A percentile compares a stretch with the other conserved stretches of the same genome.
phyloP scores from a whole-genome alignment of 1,284 basidiomycete genomes.

The Phenoliferia sp. region DNA sequence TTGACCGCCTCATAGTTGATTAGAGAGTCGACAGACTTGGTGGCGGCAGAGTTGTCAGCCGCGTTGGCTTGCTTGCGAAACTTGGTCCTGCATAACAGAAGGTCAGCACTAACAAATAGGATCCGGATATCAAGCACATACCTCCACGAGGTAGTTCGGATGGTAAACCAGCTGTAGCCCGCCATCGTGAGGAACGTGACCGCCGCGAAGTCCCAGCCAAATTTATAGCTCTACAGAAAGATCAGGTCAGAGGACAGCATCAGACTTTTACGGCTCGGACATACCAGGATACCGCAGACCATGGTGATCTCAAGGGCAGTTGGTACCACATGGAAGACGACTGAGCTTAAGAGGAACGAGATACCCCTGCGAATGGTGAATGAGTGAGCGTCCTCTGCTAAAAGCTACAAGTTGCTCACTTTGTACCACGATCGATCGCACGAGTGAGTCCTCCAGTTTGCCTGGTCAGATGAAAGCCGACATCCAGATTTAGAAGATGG shows the following conservation, averaged over 20 bases:
- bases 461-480: constrained; percentile 85
- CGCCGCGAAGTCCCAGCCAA: constrained; percentile 92
- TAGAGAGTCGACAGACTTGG: constrained; percentile 86
- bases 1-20: constrained; percentile 99
- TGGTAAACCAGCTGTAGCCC: constrained; percentile 95
- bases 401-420: constrained; percentile 52
- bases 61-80: constrained; percentile 94
- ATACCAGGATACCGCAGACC: constrained; percentile 91
- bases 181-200: constrained; percentile 81
- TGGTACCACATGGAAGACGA: constrained; percentile 91
- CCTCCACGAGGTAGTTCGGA: constrained; percentile 93
- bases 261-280: constrained; percentile 37
- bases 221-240: constrained; percentile 88
- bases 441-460: constrained; percentile 94
- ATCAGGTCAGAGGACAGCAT: too few species aligned
- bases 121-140: constrained; percentile 43
- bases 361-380: constrained; percentile 65
- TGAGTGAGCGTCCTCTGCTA: background rate
- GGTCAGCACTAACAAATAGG: background rate
- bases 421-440: constrained; percentile 95
- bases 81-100: constrained; percentile 60
- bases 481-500: constrained; percentile 83
- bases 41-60: constrained; percentile 94
- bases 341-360: constrained; percentile 86
- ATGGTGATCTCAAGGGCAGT: constrained; percentile 93